These are phyloP conservation scores for Wilcoxina mikolae DNA, from an alignment of 495 filamentous ascomycete species.

Conservation along the genomic window DNA sequence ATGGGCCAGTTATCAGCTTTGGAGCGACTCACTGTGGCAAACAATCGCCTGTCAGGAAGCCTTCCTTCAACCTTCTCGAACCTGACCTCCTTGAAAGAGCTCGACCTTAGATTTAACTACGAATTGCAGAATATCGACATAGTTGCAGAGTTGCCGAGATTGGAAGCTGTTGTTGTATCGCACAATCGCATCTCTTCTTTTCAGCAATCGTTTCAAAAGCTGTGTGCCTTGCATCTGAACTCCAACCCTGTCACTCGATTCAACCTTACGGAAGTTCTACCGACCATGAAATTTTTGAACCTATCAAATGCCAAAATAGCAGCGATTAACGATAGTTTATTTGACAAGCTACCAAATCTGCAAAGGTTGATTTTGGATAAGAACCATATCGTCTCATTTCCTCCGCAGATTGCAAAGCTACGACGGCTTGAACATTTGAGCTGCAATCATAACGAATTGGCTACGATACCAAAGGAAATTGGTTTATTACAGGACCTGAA, in stretches of 20 bases:
- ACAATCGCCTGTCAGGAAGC: slow-evolving; percentile 66
- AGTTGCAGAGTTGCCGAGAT: slow-evolving; percentile 60
- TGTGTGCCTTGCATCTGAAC: slow-evolving; percentile 72
- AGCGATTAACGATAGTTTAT: slow-evolving; percentile 67
- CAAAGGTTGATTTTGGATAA: slow-evolving; percentile 79
- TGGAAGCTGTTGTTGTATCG: slow-evolving; percentile 74
- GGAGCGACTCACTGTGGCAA: slow-evolving; percentile 87
- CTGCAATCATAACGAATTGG: slow-evolving; percentile 77
- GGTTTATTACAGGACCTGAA: slow-evolving; percentile 71
- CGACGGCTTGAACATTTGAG: slow-evolving; percentile 78
- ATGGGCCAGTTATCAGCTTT: slow-evolving; percentile 63
- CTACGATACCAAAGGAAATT: slow-evolving; percentile 66
- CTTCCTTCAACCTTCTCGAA: slow-evolving; percentile 55
- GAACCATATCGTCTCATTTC: slow-evolving; percentile 86
- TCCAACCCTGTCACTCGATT: slow-evolving; percentile 90
- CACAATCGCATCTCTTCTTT: slow-evolving; percentile 87
- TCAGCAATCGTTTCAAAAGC: slow-evolving; percentile 64
- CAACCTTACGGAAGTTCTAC: slow-evolving; percentile 58
- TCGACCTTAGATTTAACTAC: slow-evolving; percentile 82
- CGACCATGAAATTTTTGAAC: slow-evolving; percentile 70
- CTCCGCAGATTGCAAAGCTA: slow-evolving; percentile 67
- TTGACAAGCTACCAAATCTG: slow-evolving; percentile 72
- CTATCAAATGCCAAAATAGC: slow-evolving; percentile 76
- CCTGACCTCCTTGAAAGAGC: slow-evolving; percentile 65
- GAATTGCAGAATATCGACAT: slow-evolving; percentile 70